Evolutionary conservation across 768 basidiomycete species (phyloP).

Genomic region (Russula compacta): DNA sequence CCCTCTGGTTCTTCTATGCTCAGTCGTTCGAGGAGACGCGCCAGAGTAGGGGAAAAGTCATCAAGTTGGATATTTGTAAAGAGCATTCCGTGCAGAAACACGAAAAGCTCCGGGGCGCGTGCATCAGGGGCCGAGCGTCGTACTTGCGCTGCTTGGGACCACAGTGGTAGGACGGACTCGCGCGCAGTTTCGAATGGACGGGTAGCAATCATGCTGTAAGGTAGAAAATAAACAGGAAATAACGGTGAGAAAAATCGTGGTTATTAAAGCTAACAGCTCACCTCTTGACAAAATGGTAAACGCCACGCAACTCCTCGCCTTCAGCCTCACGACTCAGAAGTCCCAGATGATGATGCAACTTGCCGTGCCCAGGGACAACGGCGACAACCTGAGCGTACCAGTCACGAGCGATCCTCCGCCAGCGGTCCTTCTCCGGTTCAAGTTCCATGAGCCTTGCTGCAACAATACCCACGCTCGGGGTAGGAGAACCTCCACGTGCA

Average conservation of each 20-base stretch:
- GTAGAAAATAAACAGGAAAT: not conserved
- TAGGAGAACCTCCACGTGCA: slow-evolving; percentile 26
- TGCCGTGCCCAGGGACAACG: slow-evolving; percentile 88
- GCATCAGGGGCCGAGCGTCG: slow-evolving; percentile 72
- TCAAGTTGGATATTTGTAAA: slow-evolving; percentile 95
- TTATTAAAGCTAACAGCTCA: slow-evolving; percentile 29
- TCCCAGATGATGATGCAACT: slow-evolving; percentile 91
- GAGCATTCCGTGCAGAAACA: slow-evolving; percentile 92
- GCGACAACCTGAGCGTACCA: slow-evolving; percentile 88
- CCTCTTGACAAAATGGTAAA: slow-evolving; percentile 97
- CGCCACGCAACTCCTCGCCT: slow-evolving; percentile 69
- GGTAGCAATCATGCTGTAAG: slow-evolving; percentile 73
- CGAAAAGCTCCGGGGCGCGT: slow-evolving; percentile 67
- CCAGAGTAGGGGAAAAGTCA: slow-evolving; percentile 73
- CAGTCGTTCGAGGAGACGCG: slow-evolving; percentile 80
- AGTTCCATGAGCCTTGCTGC: slow-evolving; percentile 78
- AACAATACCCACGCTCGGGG: slow-evolving; percentile 74
- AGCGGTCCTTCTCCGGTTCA: slow-evolving; percentile 86
- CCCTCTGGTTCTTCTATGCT: slow-evolving; percentile 73
- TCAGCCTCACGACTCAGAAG: slow-evolving; percentile 77
- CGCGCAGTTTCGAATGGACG: slow-evolving; percentile 84
- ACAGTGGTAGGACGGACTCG: slow-evolving; percentile 84
- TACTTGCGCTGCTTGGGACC: slow-evolving; percentile 66
- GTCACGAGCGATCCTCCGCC: slow-evolving; percentile 80
- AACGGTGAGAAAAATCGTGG: not conserved